These are phyloP conservation scores for Erucastrum elatum DNA, from an alignment of 345 rosid genomes.

Conservation along the genomic window DNA sequence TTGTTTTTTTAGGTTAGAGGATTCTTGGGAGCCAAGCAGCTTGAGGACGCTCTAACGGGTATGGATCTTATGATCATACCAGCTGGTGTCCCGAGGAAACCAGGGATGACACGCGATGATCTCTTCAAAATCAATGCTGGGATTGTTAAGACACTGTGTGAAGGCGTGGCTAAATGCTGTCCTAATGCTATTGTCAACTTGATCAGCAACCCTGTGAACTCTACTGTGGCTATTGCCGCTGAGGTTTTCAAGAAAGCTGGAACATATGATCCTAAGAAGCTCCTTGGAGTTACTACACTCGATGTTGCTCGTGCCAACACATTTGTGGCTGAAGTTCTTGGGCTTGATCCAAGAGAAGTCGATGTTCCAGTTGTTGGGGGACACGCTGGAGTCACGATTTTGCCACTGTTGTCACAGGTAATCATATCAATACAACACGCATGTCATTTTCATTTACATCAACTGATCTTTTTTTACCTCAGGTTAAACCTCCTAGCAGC, in stretches of 20 bases:
- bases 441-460: not conserved
- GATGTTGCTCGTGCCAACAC: conserved; percentile 91
- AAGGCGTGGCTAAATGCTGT: conserved; percentile 69
- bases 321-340: conserved; percentile 94
- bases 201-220: conserved; percentile 87
- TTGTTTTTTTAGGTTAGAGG: conserved; percentile 60
- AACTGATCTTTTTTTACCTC: not conserved
- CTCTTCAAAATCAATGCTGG: conserved; percentile 91
- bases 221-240: conserved; percentile 78
- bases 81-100: conserved; percentile 87
- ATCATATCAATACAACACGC: not conserved
- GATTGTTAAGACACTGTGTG: conserved; percentile 75
- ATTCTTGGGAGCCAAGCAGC: conserved; percentile 74
- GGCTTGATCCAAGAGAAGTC: conserved; percentile 92
- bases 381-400: conserved; percentile 89
- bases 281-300: conserved; percentile 82
- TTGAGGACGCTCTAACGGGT: conserved; percentile 73
- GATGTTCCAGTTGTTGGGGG: conserved; percentile 99
- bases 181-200: conserved; percentile 77
- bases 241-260: conserved; percentile 90
- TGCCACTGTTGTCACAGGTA: conserved; percentile 95
- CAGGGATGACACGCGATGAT: conserved; percentile 91
- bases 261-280: conserved; percentile 70
- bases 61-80: conserved; percentile 88
- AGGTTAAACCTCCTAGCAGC: conserved; percentile 74